These are phyloP conservation scores for Schoenoplectus tabernaemontani DNA, from an alignment of 202 grass and related monocot species.

Conservation along the genomic window DNA sequence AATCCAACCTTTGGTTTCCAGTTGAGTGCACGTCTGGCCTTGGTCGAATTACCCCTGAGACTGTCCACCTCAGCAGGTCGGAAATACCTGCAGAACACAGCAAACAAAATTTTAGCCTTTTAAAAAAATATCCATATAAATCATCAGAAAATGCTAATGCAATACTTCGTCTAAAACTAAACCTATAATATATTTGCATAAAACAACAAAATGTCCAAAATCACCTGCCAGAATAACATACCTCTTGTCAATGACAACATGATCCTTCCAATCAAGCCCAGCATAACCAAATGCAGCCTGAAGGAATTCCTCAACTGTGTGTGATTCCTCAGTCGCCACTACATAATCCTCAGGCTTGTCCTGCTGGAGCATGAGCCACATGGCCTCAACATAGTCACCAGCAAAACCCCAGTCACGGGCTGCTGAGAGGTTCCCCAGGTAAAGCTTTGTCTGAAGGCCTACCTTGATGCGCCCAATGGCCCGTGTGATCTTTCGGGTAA, in stretches of 20 bases:
- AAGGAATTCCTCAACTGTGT: conserved; percentile 81
- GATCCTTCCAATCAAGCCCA: conserved; percentile 82
- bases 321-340: conserved; percentile 75
- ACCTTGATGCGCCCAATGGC: conserved; percentile 86
- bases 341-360: conserved; percentile 75
- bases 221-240: neutral
- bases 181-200: neutral
- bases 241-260: conserved; percentile 80
- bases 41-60: conserved; percentile 70
- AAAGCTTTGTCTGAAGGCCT: conserved; percentile 93
- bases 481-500: conserved; percentile 97
- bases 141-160: neutral
- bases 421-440: conserved; percentile 80
- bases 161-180: neutral
- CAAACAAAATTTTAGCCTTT: neutral
- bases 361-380: conserved; percentile 99
- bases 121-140: neutral
- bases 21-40: conserved; percentile 43
- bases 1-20: conserved; percentile 94
- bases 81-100: conserved; percentile 41
- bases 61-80: conserved; percentile 82
- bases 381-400: conserved; percentile 92
- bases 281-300: conserved; percentile 67
- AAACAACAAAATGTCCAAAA: neutral
- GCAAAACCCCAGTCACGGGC: conserved; percentile 92